Evolutionary conservation across 306 rosid species (phyloP), one percentile per base, ranked within the genome.

Genomic region (Sicyos edulis): DNA sequence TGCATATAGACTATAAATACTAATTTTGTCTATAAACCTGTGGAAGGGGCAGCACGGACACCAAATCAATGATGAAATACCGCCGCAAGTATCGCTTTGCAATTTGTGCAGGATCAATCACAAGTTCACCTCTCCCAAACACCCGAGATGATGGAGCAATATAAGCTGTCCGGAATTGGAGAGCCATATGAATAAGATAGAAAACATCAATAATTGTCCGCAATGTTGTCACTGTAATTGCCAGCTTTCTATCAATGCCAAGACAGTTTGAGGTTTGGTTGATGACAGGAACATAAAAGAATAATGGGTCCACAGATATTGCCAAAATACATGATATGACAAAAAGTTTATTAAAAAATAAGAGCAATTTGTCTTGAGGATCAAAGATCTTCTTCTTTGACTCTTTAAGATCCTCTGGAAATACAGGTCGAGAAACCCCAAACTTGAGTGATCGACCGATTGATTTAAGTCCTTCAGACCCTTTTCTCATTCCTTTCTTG

Each of bases 131-230:
- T 75, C 97, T 84, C 79, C 97, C 98, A 81, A 93, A 93, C 77
- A 93, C 98, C 85, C 96, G 92, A 78, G 98, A 93, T 62, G 98
- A 93, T 70, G 98, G 98, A 78, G 98, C 98, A 76, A 93, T 90
- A 79, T 90, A 90, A 52, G 96, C 97, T 37, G 96, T 93, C 70
- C 97, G 96, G 68, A 93, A 93, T 76, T 88, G 99, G 80, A 93
- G 92, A 72, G 95, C 99, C 95, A 93, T 93, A 88, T 85, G 95
- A 76, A 88, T 60, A 70, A 93, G 95, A 82, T 87, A 90, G 83
- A 93, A 93, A 70, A 82, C 86, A 82, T 93, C 99, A 44, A 93
- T 75, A 65, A 88, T 62, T 60, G 96, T 86, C 79, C 99, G 85
- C 84, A 93, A 67, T 64, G 99, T 90, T 65, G 92, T 93, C 34